These are phyloP conservation scores for Saccharomyces hybrid DNA, from an alignment of 1,139 yeast genomes.

Conservation along the genomic window DNA sequence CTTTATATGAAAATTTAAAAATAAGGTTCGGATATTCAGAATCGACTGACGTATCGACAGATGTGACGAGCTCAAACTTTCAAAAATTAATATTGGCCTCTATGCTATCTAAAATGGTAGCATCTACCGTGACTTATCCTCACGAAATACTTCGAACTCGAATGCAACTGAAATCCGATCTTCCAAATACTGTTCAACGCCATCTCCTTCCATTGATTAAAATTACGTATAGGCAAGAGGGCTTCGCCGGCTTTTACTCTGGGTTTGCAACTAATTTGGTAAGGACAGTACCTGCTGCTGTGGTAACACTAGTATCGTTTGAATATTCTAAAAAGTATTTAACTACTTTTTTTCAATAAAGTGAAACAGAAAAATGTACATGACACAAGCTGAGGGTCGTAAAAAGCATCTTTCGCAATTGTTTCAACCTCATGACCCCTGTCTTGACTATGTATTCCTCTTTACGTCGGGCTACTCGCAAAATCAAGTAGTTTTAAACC, in stretches of 20 bases:
- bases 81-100: slow-evolving; percentile 61
- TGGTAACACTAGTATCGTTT: slow-evolving; percentile 88
- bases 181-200: slow-evolving; percentile 21
- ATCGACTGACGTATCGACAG: slow-evolving; percentile 5
- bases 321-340: slow-evolving; percentile 71
- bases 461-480: neutral
- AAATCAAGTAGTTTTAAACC: no score
- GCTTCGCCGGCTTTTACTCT: slow-evolving; percentile 75
- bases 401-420: neutral
- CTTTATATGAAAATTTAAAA: slow-evolving; percentile 83
- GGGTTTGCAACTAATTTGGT: slow-evolving; percentile 82
- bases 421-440: neutral
- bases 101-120: slow-evolving; percentile 77
- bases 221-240: slow-evolving; percentile 60
- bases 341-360: neutral
- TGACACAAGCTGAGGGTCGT: neutral
- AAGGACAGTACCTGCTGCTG: slow-evolving; percentile 92
- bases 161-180: slow-evolving; percentile 49
- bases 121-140: slow-evolving; percentile 85
- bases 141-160: slow-evolving; percentile 93
- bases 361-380: neutral
- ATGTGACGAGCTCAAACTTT: slow-evolving; percentile 25
- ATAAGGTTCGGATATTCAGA: slow-evolving; percentile 33
- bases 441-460: neutral
- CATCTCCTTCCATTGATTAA: slow-evolving; percentile 40